Percentiles rank a stretch among this genome's conserved stretches.
Conservation (phyloP, 1,139 yeast species). For the Sugiyamaella paludigena region DNA sequence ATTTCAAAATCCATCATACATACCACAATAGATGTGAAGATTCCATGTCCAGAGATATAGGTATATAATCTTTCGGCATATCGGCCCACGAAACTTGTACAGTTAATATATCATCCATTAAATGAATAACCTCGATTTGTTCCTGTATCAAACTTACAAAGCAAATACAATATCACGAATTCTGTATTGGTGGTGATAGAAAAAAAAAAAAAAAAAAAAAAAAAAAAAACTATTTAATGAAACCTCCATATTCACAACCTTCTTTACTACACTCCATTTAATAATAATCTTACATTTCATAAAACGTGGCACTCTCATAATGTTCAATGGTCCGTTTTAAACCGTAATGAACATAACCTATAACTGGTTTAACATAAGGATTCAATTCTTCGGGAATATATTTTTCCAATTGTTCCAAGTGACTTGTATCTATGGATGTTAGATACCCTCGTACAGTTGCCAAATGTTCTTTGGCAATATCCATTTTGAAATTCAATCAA, state of each 20-base stretch:
- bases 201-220: background rate
- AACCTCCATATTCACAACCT: background rate
- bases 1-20: background rate
- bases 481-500: no score
- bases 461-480: no score
- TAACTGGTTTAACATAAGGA: background rate
- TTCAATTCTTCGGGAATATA: constrained; percentile 6
- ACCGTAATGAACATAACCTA: background rate
- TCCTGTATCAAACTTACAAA: constrained; percentile 17
- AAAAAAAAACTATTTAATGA: no score
- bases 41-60: constrained; percentile 20
- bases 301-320: constrained; percentile 19
- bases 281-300: constrained; percentile 22
- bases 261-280: background rate
- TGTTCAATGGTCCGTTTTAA: constrained; percentile 12
- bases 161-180: constrained; percentile 29
- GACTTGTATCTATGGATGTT: no score
- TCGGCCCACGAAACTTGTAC: constrained; percentile 16
- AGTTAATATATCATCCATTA: constrained; percentile 13
- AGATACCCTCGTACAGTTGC: no score
- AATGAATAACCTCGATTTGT: background rate
- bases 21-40: constrained; percentile 13
- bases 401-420: no score
- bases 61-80: constrained; percentile 20
- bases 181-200: constrained; percentile 10